Percentiles rank a stretch among this genome's conserved stretches.
Evolutionary conservation across 2,329 filamentous ascomycete genomes (phyloP).

Genomic region (Trichophyton equinum): DNA sequence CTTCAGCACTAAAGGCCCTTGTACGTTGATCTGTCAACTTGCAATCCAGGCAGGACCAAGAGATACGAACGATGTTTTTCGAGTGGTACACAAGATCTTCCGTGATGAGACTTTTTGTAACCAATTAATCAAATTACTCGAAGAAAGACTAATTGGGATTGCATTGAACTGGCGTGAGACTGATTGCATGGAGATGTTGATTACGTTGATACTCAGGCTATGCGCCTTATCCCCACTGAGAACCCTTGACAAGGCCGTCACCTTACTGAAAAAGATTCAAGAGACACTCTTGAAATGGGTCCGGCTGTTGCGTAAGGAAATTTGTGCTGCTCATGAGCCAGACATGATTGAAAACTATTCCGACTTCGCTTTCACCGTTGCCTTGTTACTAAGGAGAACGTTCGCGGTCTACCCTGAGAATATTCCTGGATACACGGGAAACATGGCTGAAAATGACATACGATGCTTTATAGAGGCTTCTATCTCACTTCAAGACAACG

Average conservation of each 20-base stretch:
- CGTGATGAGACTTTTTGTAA: slow-evolving; percentile 39
- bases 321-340: slow-evolving; percentile 28
- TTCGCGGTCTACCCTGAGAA: slow-evolving; percentile 9
- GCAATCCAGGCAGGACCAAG: slow-evolving; percentile 44
- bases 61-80: slow-evolving; percentile 22
- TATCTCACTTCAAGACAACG: slow-evolving; percentile 36
- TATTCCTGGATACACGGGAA: slow-evolving; percentile 3
- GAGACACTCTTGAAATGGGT: slow-evolving; percentile 41
- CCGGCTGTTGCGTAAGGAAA: slow-evolving; percentile 34
- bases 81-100: slow-evolving; percentile 41
- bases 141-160: slow-evolving; percentile 36
- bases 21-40: slow-evolving; percentile 40
- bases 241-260: slow-evolving; percentile 8
- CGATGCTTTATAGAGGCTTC: slow-evolving; percentile 11
- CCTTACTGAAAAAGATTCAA: slow-evolving; percentile 34
- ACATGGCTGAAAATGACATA: background rate
- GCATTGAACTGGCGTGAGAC: slow-evolving; percentile 47
- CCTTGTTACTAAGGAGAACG: slow-evolving; percentile 14
- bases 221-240: slow-evolving; percentile 19
- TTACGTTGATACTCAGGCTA: slow-evolving; percentile 39
- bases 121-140: slow-evolving; percentile 38
- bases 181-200: slow-evolving; percentile 45
- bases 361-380: slow-evolving; percentile 13
- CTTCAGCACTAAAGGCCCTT: slow-evolving; percentile 43
- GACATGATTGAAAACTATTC: slow-evolving; percentile 17